These are phyloP conservation scores for Echium plantagineum DNA, from an alignment of 257 asterid genomes.

Conservation along the genomic window DNA sequence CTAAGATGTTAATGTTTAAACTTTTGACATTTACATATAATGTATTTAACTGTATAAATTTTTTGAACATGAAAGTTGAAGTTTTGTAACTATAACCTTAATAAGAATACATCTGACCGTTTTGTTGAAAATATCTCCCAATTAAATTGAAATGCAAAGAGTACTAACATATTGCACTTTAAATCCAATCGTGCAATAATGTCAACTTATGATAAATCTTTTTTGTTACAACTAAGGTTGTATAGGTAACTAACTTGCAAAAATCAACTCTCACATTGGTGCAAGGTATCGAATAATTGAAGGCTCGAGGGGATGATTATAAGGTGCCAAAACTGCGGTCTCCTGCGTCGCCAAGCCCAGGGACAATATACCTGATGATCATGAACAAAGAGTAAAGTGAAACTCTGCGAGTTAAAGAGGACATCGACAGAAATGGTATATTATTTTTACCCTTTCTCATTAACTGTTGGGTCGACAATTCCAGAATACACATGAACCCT, in stretches of 20 bases:
- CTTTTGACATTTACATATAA: no score
- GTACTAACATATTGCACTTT: no score
- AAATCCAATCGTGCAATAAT: no score
- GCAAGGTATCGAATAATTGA: not conserved
- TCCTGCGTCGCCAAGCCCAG: conserved; percentile 96
- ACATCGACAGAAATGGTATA: not conserved
- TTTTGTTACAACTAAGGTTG: no score
- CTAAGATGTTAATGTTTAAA: no score
- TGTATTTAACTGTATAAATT: no score
- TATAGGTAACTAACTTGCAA: not conserved
- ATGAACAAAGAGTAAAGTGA: conserved; percentile 8
- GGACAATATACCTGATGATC: conserved; percentile 68
- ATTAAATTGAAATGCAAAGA: no score
- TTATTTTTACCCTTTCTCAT: conserved; percentile 65
- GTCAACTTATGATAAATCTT: not conserved
- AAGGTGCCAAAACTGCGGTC: conserved; percentile 91
- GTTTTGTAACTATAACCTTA: no score
- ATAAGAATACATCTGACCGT: no score
- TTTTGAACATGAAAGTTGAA: no score
- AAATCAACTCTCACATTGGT: not conserved
- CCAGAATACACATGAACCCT: conserved; percentile 93
- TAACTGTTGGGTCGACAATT: conserved; percentile 63
- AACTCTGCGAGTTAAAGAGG: not conserved
- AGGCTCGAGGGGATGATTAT: conserved; percentile 3
- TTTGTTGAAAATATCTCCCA: no score